These are phyloP conservation scores for Sherardia arvensis DNA, from an alignment of 257 asterid species.

Conservation along the genomic window DNA sequence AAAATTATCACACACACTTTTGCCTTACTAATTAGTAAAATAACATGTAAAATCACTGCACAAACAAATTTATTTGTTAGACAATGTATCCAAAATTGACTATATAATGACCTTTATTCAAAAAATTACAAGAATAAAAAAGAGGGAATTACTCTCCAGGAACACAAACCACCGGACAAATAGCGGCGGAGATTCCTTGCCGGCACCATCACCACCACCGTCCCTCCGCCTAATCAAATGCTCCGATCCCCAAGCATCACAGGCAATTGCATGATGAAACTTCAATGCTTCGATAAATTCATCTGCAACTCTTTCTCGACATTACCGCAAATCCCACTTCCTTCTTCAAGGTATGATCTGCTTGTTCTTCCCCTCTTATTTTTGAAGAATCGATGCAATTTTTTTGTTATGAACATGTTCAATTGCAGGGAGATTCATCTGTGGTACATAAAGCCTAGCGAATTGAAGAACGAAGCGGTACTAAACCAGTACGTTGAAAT, in stretches of 20 bases:
- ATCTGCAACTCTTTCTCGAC: conserved; percentile 28
- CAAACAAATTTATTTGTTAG: no score
- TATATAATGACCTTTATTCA: not conserved
- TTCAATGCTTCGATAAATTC: conserved; percentile 29
- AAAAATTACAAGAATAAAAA: no score
- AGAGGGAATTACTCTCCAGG: not conserved
- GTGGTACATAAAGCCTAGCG: conserved; percentile 68
- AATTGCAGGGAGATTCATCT: conserved; percentile 66
- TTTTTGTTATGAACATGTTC: not conserved
- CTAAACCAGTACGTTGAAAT: conserved; percentile 51
- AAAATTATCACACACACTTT: no score
- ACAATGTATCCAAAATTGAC: not conserved
- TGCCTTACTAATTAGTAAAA: no score
- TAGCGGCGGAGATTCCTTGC: conserved; percentile 2
- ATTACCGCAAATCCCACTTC: conserved; percentile 40
- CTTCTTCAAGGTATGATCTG: conserved; percentile 36
- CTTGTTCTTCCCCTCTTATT: no score
- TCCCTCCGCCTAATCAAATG: not conserved
- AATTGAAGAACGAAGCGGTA: conserved; percentile 53
- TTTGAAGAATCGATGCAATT: not conserved
- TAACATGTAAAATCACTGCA: no score
- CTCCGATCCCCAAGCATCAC: not conserved
- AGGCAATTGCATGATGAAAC: conserved; percentile 36
- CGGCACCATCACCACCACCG: not conserved
- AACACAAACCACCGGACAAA: not conserved